Base-by-base conservation (phyloP, 202 grass and related monocot genomes). In the Panicum hallii region DNA sequence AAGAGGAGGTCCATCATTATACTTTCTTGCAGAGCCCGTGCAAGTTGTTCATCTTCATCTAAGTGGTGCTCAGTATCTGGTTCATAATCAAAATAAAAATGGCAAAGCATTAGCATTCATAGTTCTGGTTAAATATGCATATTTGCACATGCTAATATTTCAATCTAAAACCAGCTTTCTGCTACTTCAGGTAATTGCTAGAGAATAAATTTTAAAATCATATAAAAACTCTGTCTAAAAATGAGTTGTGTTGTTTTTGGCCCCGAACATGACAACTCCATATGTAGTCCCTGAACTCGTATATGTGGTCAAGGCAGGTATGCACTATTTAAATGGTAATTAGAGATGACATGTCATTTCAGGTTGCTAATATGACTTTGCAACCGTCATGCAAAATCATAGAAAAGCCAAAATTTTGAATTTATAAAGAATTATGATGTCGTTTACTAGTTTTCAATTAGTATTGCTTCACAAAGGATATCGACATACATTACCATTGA, bases 1-100 rank as follows among this genome's bases (percentile, higher is more conserved):
- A 87, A 79, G 88, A 80, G 90, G 77, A 83, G 65, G 78, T 63
- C 82, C 88, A 55, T 65, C 20, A 81, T 89, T 90, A 92, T 66
- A 91, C 95, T 98, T 89, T 95, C 93, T 90, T 98, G 93, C 52
- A 98, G 78, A 93, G 89, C 91, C 20, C 89, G 84, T 76, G 93
- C 93, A 83, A 98, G 70, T 40, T 89, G 83, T 87, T 95, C 95
- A 87, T 98, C 95, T 84, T 98, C 93, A 79, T 91, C 89, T 8
- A 67, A 64, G 78, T 74, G 74, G 87, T 79, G 55, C 61, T 57
- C 78, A 15, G 48, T 81, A 63, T 61, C 79, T 82, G 79, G 41
- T 72, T 22, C 42, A 38, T 22, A 72, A 48, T 81, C 58, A 46
- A 79, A 72, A 85, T 38, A 36, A 87, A 87, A 80, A 84, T 49